Evolutionary conservation across 2,329 filamentous ascomycete genomes (phyloP), one percentile per base, ranked within the genome.

Genomic region (Aspergillus piperis): DNA sequence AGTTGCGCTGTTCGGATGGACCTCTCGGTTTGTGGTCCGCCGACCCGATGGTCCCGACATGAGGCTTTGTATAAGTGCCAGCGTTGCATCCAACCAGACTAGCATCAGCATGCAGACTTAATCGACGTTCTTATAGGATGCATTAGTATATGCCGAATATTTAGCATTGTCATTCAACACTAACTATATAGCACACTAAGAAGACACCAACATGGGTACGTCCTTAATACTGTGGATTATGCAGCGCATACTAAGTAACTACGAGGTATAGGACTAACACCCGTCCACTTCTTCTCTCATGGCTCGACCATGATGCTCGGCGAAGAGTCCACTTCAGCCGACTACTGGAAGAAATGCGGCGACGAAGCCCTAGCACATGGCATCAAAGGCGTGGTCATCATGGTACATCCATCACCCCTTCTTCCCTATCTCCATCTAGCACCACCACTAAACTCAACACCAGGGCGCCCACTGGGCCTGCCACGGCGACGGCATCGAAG

Each of bases 251-350:
- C 51, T 52, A 53, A 32, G 8, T 32, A 32, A 32, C 30, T 32
- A 41, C 5, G 3, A 23, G 1, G 10, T 8, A 27, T 49, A 71
- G 66, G 64, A 5, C 61, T 71, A 38, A 82, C 85, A 5, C 86
- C 86, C 1, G 85, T 88, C 0, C 84, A 88, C 70, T 85, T 88
- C 75, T 89, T 89, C 74, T 88, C 86, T 2, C 87, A 90, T 81
- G 87, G 88, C 69, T 88, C 86, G 13, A 89, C 87, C 41, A 89
- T 88, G 86, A 90, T 89, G 87, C 76, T 89, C 13, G 87, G 86
- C 38, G 87, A 89, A 68, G 82, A 88, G 66, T 85, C 83, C 13
- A 72, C 77, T 2, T 87, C 86, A 0, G 86, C 86, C 10, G 79
- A 81, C 19, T 89, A 88, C 74, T 89, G 87, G 88, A 87, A 88